These are phyloP conservation scores for Erodium moschatum DNA, from an alignment of 441 rosid species.

Conservation along the genomic window DNA sequence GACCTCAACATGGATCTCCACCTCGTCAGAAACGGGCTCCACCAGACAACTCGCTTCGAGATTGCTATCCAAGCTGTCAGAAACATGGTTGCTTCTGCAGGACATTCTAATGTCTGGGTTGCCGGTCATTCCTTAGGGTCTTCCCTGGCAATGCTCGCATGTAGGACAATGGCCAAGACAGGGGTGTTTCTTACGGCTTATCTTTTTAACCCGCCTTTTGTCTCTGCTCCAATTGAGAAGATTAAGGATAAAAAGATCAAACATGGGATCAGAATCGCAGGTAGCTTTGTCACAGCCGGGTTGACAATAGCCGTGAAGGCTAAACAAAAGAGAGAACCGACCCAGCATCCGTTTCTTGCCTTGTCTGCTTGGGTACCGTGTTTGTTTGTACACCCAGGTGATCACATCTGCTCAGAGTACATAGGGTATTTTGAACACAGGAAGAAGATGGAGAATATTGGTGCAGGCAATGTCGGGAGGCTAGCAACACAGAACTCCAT, in stretches of 20 bases:
- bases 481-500: constrained; percentile 66
- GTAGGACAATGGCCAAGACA: constrained; percentile 64
- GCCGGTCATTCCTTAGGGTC: constrained; percentile 94
- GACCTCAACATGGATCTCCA: constrained; percentile 63
- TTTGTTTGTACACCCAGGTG: constrained; percentile 53
- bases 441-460: constrained; percentile 76
- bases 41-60: constrained; percentile 63
- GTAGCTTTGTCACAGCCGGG: constrained; percentile 81
- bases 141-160: constrained; percentile 69
- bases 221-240: constrained; percentile 67
- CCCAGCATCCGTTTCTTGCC: constrained; percentile 42
- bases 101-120: constrained; percentile 66
- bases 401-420: constrained; percentile 70
- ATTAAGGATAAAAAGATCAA: constrained; percentile 60
- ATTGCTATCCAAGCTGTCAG: constrained; percentile 67
- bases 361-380: constrained; percentile 62
- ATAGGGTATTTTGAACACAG: constrained; percentile 83
- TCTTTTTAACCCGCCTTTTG: constrained; percentile 75
- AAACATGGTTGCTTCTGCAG: constrained; percentile 56
- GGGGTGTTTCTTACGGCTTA: constrained; percentile 50
- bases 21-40: constrained; percentile 62
- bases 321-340: constrained; percentile 28
- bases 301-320: constrained; percentile 63
- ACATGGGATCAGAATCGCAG: constrained; percentile 62
- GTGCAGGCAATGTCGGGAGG: constrained; percentile 62